A percentile compares a stretch with the other conserved stretches of the same genome.
Conservation (phyloP, 345 rosid species). For the Physaria fendleri region DNA sequence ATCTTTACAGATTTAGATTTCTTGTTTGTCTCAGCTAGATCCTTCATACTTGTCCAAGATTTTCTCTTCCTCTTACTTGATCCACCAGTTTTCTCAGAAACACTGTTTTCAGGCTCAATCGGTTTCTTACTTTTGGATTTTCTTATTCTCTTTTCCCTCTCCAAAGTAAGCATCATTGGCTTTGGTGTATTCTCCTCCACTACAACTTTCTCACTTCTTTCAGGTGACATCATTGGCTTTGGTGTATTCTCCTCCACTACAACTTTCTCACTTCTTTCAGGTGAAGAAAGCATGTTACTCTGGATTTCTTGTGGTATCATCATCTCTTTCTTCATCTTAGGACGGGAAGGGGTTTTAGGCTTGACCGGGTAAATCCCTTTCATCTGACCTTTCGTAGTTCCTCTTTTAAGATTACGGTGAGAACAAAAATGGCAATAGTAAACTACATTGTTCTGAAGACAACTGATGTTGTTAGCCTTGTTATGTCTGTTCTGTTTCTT, state of each 20-base stretch:
- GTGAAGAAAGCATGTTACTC: slow-evolving; percentile 8
- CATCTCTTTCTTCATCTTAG: slow-evolving; percentile 1
- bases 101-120: neutral
- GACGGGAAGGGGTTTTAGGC: neutral
- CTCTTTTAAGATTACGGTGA: slow-evolving; percentile 32
- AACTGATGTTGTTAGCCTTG: slow-evolving; percentile 16
- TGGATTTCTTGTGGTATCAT: neutral
- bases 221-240: slow-evolving; percentile 28
- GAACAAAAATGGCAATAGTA: slow-evolving; percentile 63
- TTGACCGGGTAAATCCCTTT: slow-evolving; percentile 23
- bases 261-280: slow-evolving; percentile 6
- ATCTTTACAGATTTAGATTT: neutral
- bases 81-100: slow-evolving; percentile 24
- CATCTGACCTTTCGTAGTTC: slow-evolving; percentile 22
- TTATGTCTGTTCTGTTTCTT: slow-evolving; percentile 25
- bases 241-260: slow-evolving; percentile 7
- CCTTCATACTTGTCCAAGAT: slow-evolving; percentile 15
- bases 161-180: slow-evolving; percentile 28
- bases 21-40: slow-evolving; percentile 9
- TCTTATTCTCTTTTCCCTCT: slow-evolving; percentile 20
- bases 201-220: neutral
- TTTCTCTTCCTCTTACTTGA: slow-evolving; percentile 25
- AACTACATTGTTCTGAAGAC: slow-evolving; percentile 53
- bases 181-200: slow-evolving; percentile 23
- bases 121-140: slow-evolving; percentile 25